These are phyloP conservation scores for Candida cerambycidarum DNA, from an alignment of 805 yeast species.

Conservation along the genomic window DNA sequence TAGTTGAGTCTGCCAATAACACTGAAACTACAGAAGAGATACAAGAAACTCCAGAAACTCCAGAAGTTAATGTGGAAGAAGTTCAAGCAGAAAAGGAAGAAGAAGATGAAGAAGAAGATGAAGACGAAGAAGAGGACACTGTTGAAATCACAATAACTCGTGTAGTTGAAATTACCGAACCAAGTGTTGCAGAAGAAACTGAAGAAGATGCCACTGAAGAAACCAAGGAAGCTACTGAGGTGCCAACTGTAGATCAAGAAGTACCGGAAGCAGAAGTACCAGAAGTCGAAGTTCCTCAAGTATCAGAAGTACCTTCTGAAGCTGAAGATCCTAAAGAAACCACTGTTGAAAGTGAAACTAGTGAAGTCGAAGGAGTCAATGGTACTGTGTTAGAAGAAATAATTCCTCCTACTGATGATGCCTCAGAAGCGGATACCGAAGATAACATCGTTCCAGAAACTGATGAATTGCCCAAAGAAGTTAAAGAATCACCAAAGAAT, in stretches of 20 bases:
- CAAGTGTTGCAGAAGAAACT: no score
- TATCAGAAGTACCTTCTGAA: slow-evolving; percentile 1
- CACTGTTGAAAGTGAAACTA: slow-evolving; percentile 5
- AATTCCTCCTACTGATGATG: slow-evolving; percentile 8
- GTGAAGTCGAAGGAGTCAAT: slow-evolving; percentile 8
- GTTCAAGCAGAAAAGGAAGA: slow-evolving; percentile 3
- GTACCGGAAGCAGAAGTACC: not conserved
- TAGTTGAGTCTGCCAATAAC: no score
- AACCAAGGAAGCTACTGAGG: not conserved
- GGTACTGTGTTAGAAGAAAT: slow-evolving; percentile 8
- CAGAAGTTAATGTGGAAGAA: no score
- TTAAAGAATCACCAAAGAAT: slow-evolving; percentile 4
- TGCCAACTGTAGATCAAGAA: slow-evolving; percentile 1
- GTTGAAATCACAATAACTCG: no score
- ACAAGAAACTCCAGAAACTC: slow-evolving; percentile 1
- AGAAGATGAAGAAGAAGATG: slow-evolving; percentile 1
- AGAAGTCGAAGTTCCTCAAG: not conserved
- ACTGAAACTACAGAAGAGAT: no score
- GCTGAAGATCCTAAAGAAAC: slow-evolving; percentile 1
- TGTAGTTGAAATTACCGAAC: no score
- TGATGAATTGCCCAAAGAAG: slow-evolving; percentile 7
- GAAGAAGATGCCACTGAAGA: not conserved
- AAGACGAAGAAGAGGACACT: slow-evolving; percentile 7
- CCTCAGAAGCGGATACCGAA: slow-evolving; percentile 16
- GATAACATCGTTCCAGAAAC: slow-evolving; percentile 13